Evolutionary conservation across 2,329 filamentous ascomycete species (phyloP), one percentile per base, ranked within the genome.

Genomic region (Sporothrix schenckii): DNA sequence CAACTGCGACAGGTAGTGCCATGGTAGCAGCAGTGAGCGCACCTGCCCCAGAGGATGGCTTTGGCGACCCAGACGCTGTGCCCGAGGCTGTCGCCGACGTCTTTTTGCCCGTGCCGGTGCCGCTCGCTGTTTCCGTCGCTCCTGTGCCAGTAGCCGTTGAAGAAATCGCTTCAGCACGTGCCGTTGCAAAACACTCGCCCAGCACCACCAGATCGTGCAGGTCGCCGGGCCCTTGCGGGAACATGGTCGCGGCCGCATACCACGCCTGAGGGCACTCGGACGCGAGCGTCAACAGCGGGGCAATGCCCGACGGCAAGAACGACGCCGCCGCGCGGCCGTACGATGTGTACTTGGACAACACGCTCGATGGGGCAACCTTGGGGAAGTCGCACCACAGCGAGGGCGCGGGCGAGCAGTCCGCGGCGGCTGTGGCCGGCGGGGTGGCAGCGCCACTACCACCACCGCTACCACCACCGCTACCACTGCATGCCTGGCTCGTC

Each of bases 191-290:
- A 41, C 56, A 60, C 2, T 21, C 34, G 0, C 56, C 56, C 49
- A 66, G 7, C 21, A 58, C 52, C 66, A 54, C 56, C 56, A 60
- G 56, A 10, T 60, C 56, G 30, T 39, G 30, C 56, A 60, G 34
- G 34, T 60, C 56, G 7, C 14, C 56, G 2, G 56, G 56, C 9
- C 56, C 56, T 19, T 60, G 56, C 56, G 56, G 56, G 30, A 60
- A 60, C 56, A 60, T 60, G 6, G 56, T 60, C 24, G 56, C 56
- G 30, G 56, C 56, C 30, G 56, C 56, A 39, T 60, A 60, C 56
- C 56, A 60, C 5, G 30, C 34, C 19, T 60, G 56, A 3, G 56
- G 30, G 19, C 56, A 60, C 56, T 41, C 56, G 9, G 56, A 21
- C 34, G 56, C 56, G 30, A 60, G 19, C 19, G 30, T n/a, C 30